Evolutionary conservation across 305 asterid species (phyloP).

Genomic region (Solanum hybrid): DNA sequence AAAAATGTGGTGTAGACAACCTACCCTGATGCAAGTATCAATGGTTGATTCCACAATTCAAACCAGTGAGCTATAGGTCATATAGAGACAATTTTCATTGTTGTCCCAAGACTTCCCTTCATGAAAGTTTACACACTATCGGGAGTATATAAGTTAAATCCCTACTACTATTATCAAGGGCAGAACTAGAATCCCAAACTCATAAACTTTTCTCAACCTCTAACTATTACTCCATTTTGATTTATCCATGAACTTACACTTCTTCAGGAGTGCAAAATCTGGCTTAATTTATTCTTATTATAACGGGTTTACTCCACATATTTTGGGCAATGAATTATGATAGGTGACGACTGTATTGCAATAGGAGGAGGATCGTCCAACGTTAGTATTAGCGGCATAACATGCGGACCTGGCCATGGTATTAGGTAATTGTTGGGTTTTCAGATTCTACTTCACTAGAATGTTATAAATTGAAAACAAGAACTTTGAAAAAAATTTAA

Average conservation of each 20-base stretch:
- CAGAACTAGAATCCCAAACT: neutral
- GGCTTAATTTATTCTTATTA: neutral
- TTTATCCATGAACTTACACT: neutral
- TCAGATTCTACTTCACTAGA: neutral
- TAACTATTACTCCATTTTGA: neutral
- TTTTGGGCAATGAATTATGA: neutral
- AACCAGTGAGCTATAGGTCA: neutral
- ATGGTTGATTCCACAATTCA: neutral
- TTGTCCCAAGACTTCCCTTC: neutral
- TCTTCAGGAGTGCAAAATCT: neutral
- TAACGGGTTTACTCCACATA: neutral
- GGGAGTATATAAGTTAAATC: neutral
- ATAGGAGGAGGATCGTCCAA: slow-evolving; percentile 44
- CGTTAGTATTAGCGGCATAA: slow-evolving; percentile 30
- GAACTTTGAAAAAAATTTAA: neutral
- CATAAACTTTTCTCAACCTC: neutral
- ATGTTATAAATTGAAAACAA: neutral
- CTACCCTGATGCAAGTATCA: neutral
- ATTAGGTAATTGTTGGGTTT: slow-evolving; percentile 28
- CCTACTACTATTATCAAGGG: neutral
- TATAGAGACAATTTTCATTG: neutral
- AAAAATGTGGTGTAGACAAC: neutral
- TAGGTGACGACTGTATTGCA: slow-evolving; percentile 69
- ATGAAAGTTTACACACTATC: neutral
- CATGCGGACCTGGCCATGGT: slow-evolving; percentile 72